Evolutionary conservation across 768 basidiomycete genomes (phyloP), one percentile per base, ranked within the genome.

Genomic region (Austroboletus eburneus): DNA sequence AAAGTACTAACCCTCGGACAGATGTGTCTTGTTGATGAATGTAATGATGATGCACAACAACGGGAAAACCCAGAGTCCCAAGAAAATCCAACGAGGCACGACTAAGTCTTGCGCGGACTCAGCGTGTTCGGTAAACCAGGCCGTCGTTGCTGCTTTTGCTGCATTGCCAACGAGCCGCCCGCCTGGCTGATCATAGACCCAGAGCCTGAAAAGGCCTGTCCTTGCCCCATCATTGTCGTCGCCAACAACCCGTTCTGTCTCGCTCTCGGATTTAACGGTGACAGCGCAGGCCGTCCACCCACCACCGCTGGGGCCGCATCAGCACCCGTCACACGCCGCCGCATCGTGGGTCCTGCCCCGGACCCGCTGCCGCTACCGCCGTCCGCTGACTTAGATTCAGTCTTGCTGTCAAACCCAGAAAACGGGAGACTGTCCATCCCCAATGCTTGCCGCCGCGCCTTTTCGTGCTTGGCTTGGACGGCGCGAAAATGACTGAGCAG

Each of bases 391-490:
- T 48, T 65, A 24, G 51, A 39, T 7, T 55, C 59, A 39, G 53
- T 54, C 62, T 59, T 58, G 32, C 76, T 29, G 66, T 69, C 42
- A 73, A 77, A 46, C 69, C 54, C 58, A 55, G 49, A 73, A 46
- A 81, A 76, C 2, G 80, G 67, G 3, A 76, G 63, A 1, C 64
- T 70, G 45, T 91, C 86, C 13, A 75, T 68, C n/a, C 86, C 87
- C 7, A 85, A 69, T 0, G 83, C 80, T 53, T 81, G 84, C 30
- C 94, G 75, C 23, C 93, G 80, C 4, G 92, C 81, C 62, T 93
- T 94, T 70, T 98, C 94, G 61, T 98, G 94, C 56, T 83, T 87
- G 27, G 78, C 74, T 66, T 99, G 96, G 1, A 96, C 83, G 0
- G 79, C 72, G 16, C 94, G 84, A 73, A 99, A 99, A 65, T 99